Base-by-base conservation (phyloP, 352 stramenopile genomes). In the Globisporangium paddicum region DNA sequence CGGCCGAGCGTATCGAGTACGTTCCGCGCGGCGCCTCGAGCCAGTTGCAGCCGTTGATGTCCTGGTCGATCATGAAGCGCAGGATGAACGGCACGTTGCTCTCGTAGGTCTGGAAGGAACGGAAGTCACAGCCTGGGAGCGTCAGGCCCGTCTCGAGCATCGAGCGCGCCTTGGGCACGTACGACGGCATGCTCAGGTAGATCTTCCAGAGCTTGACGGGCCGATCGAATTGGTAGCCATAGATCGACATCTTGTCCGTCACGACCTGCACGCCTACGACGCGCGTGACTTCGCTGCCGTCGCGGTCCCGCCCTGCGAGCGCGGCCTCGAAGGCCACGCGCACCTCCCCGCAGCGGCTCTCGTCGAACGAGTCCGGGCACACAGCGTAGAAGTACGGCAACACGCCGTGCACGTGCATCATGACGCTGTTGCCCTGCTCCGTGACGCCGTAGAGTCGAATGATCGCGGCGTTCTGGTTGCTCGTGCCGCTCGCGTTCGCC, bases 41-140 rank as follows among this genome's bases (percentile, higher is more conserved):
- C 97, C 97, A 99, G 68, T 98, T 98, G 60, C 96, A 98, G 25
- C 98, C 98, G 5, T 78, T 84, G 61, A 99, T 98, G 28, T 98
- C 84, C 47, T 94, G 77, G 71, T 99, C 98, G 70, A 99, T 98
- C 96, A 99, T 99, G 77, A 98, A 99, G 10, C 98, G 91, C 62
- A 99, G 78, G 14, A 99, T 93, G 83, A 98, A 99, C 7, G 97
- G 97, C 35, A 99, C 95, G 76, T 99, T 99, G 69, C 87, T 98
- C 75, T 99, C 98, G 82, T 98, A 99, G 10, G 90, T 98, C 66
- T 96, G 84, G 66, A 84, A 95, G 34, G 67, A 78, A 10, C 79
- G 76, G 47, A 75, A 86, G 13, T 88, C 79, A 52, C 78, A 83
- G 21, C 81, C 84, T 5, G 82, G 80, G 7, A 90, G 40, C 14